Percentiles rank a stretch among this genome's conserved stretches.
Evolutionary conservation across 768 basidiomycete genomes (phyloP).

Genomic region (Boletus reticulatus): DNA sequence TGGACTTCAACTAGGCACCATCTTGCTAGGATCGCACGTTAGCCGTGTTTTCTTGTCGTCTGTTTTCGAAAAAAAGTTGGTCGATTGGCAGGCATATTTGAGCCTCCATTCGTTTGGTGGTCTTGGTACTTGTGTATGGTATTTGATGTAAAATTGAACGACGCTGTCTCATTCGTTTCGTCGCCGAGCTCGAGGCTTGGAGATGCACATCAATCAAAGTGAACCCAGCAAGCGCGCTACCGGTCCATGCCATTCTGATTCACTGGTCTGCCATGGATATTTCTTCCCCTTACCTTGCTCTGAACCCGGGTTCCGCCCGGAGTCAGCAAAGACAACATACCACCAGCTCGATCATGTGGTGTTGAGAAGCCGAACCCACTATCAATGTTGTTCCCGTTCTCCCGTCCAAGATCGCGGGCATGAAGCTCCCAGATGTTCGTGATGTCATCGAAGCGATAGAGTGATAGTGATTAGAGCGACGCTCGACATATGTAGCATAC

Average conservation of each 20-base stretch:
- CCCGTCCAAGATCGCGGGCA: background rate
- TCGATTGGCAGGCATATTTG: background rate
- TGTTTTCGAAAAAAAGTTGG: conserved; percentile 3
- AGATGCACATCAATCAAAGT: too few relatives aligned
- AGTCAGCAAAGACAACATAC: background rate
- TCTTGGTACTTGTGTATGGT: background rate
- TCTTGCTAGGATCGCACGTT: background rate
- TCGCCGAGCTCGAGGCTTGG: too few relatives aligned
- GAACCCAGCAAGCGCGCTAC: background rate
- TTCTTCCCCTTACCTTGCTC: background rate
- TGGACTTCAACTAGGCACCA: conserved; percentile 18
- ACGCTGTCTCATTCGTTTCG: background rate
- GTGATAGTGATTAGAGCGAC: background rate
- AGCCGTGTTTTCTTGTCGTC: background rate
- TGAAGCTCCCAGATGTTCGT: background rate
- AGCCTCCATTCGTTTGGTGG: background rate
- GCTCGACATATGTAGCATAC: background rate
- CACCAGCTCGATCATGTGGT: background rate
- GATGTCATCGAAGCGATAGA: background rate
- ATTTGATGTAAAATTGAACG: background rate
- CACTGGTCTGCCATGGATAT: background rate
- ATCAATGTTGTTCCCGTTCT: background rate
- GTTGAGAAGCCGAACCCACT: background rate
- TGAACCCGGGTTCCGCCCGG: background rate
- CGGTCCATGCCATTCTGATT: background rate